Evolutionary conservation across 805 yeast species (phyloP).

Genomic region (Monosporozyma siamensis): DNA sequence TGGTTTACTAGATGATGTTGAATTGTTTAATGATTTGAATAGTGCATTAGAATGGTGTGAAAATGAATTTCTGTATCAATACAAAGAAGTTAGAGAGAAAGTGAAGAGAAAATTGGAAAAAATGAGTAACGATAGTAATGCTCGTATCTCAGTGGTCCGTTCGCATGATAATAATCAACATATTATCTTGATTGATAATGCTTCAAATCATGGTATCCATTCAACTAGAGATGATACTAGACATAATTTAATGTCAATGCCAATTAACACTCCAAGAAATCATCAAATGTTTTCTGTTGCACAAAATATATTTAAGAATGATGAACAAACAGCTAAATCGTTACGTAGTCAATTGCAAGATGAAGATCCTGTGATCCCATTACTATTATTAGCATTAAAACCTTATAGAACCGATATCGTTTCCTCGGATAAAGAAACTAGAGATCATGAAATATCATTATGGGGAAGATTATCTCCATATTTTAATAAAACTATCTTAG

Average conservation of each 20-base stretch:
- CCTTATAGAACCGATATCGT: conserved; percentile 21
- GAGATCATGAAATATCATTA: conserved; percentile 38
- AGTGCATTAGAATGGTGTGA: conserved; percentile 96
- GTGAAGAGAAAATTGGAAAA: conserved; percentile 10
- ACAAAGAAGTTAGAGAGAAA: conserved; percentile 29
- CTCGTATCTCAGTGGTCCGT: neutral
- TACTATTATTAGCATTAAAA: conserved; percentile 24
- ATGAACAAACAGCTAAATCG: conserved; percentile 18
- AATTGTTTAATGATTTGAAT: conserved; percentile 68
- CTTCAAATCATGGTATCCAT: neutral
- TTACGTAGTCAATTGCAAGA: conserved; percentile 13
- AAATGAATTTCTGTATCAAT: conserved; percentile 58
- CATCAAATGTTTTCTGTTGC: conserved; percentile 35
- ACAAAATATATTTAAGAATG: conserved; percentile 26
- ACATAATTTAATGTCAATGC: conserved; percentile 9
- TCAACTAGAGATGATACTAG: neutral
- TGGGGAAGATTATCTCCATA: conserved; percentile 58
- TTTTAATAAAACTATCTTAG: conserved; percentile 42
- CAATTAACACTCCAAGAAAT: conserved; percentile 35
- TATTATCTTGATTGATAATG: neutral
- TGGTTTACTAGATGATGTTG: conserved; percentile 57
- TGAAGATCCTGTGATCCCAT: conserved; percentile 20
- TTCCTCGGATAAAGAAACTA: conserved; percentile 22
- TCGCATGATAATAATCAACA: neutral
- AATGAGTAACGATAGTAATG: neutral